A percentile compares a stretch with the other conserved stretches of the same genome.
Conservation (phyloP, 1,139 yeast species). For the Diutina pseudorugosa region DNA sequence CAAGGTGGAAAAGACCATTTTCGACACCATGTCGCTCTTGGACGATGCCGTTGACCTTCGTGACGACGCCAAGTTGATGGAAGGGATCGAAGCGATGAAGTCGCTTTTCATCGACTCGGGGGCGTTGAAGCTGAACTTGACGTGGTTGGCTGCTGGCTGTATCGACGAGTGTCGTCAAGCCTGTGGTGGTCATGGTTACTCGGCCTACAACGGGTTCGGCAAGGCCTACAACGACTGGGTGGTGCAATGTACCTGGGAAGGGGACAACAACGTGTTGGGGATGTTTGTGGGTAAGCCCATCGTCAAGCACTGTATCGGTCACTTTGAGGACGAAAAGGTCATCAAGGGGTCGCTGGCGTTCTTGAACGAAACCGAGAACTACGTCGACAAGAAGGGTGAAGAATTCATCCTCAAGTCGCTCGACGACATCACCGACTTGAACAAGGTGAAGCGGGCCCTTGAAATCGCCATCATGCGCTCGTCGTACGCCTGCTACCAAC, state of each 20-base stretch:
- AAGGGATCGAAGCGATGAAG: slow-evolving; percentile 54
- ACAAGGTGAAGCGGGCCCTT: slow-evolving; percentile 26
- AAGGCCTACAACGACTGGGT: slow-evolving; percentile 88
- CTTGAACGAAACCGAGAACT: slow-evolving; percentile 24
- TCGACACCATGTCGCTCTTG: slow-evolving; percentile 41
- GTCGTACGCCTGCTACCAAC: slow-evolving; percentile 31
- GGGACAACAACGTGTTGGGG: slow-evolving; percentile 81
- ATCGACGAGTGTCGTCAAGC: slow-evolving; percentile 88
- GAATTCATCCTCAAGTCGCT: slow-evolving; percentile 19
- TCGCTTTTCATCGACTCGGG: slow-evolving; percentile 79
- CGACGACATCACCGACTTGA: slow-evolving; percentile 23
- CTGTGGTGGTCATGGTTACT: slow-evolving; percentile 97
- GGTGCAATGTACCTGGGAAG: slow-evolving; percentile 97
- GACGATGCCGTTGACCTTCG: slow-evolving; percentile 40
- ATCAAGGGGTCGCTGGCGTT: slow-evolving; percentile 30
- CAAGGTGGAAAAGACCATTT: slow-evolving; percentile 17
- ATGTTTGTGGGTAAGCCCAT: slow-evolving; percentile 75
- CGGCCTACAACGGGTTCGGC: slow-evolving; percentile 82
- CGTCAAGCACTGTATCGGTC: slow-evolving; percentile 37
- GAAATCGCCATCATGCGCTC: slow-evolving; percentile 35
- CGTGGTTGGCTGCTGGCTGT: slow-evolving; percentile 72
- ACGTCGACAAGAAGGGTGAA: slow-evolving; percentile 18
- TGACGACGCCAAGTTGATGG: slow-evolving; percentile 26
- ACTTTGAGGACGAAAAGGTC: slow-evolving; percentile 21
- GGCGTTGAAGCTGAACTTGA: slow-evolving; percentile 77